These are phyloP conservation scores for Hypoxylon sp. DNA, from an alignment of 2,329 filamentous ascomycete genomes.

Conservation along the genomic window DNA sequence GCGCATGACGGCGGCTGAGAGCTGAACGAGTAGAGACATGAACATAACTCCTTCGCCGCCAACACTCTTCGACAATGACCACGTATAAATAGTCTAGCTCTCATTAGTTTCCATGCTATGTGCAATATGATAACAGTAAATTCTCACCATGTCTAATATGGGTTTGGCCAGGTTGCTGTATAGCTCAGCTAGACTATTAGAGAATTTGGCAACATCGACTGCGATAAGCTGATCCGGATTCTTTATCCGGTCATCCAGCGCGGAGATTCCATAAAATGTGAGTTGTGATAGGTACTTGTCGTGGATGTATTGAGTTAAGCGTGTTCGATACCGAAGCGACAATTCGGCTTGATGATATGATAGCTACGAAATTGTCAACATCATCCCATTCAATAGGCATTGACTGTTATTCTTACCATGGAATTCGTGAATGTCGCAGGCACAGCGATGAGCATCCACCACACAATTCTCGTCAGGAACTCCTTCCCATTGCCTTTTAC, in stretches of 20 bases:
- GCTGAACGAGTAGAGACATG: slow-evolving; percentile 93
- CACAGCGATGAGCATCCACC: slow-evolving; percentile 98
- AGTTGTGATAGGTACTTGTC: slow-evolving; percentile 96
- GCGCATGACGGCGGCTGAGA: slow-evolving; percentile 94
- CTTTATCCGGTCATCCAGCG: slow-evolving; percentile 96
- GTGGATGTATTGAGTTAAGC: slow-evolving; percentile 94
- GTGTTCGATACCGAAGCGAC: slow-evolving; percentile 90
- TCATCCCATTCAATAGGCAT: not conserved
- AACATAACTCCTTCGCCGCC: slow-evolving; percentile 95
- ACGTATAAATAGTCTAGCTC: slow-evolving; percentile 85
- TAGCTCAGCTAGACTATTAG: slow-evolving; percentile 91
- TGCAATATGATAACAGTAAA: not conserved
- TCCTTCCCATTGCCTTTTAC: slow-evolving; percentile 93
- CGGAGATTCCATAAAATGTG: slow-evolving; percentile 97
- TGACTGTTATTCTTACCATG: slow-evolving; percentile 75
- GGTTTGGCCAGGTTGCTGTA: slow-evolving; percentile 98
- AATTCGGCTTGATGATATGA: slow-evolving; percentile 98
- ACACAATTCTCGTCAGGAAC: slow-evolving; percentile 88
- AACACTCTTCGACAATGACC: slow-evolving; percentile 92
- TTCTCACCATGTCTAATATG: slow-evolving; percentile 84
- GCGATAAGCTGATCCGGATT: slow-evolving; percentile 98
- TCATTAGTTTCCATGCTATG: slow-evolving; percentile 47
- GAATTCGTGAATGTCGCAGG: slow-evolving; percentile 99
- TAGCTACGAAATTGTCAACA: slow-evolving; percentile 68
- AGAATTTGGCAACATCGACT: slow-evolving; percentile 96